Base-by-base conservation (phyloP, 108 stramenopile species). In the Heterococcus sp. region DNA sequence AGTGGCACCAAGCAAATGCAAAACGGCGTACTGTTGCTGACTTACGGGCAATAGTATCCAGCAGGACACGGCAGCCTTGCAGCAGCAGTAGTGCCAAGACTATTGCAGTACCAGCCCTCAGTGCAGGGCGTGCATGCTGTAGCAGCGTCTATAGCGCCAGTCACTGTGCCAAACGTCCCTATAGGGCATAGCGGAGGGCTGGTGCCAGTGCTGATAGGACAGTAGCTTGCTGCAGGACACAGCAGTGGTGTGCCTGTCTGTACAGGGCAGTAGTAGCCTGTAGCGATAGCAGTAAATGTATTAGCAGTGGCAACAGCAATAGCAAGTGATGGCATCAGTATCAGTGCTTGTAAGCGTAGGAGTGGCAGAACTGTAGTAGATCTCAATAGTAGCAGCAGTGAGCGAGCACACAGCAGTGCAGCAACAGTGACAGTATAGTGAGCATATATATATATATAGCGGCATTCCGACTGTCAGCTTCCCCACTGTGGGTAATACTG, bases 21-120 rank as follows among this genome's bases (percentile, higher is more conserved):
- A 8, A 21, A 58, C 46, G 21, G 14, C 46, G 46, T 21, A 58
- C 8, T 21, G 46, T 14, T 14, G 46, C 46, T 8, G 14, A 58
- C 46, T 58, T 21, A 58, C 46, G 66, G 8, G 35, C 87, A 88
- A 31, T 75, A 86, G 86, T 75, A 66, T 11, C 88, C 87, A 0
- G 85, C 76, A 28, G 71, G 69, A 38, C 87, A 87, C 38, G 71
- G 31, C 74, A 32, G 73, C 14, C 72, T 66, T 21, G 72, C 74
- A 2, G 31, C 69, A 26, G 35, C 34, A 0, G 88, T 85, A 36
- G 31, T 68, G 35, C 69, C 82, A 1, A 82, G 78, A 67, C 83
- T 86, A 11, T 82, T 84, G 80, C 88, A 89, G 68, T 85, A 83
- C 76, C 78, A 72, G 26, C 88, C 88, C 65, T 82, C 69, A 11